Evolutionary conservation across 2,329 filamentous ascomycete species (phyloP), one percentile per base, ranked within the genome.

Genomic region (Cadophora sp.): DNA sequence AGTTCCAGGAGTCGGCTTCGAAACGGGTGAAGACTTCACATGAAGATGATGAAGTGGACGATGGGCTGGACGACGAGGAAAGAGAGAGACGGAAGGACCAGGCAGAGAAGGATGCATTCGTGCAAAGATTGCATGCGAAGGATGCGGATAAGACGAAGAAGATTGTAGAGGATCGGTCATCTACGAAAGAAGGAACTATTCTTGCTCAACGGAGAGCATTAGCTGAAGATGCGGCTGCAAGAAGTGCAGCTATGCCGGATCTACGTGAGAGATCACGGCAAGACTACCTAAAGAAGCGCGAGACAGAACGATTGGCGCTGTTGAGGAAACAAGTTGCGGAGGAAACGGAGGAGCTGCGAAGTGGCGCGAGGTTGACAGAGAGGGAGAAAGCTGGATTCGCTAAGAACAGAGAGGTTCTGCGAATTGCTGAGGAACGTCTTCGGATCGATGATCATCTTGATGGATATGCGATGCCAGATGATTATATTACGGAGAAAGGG

Each of bases 401-500:
- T 2, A 90, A 93, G 76, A 98, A 98, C 76, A 84, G 92, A 55
- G 93, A 98, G 79, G 84, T 94, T 30, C 80, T 97, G 50, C 85
- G 90, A 43, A 83, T 97, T 50, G 93, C 93, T 0, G 92, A 97
- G 79, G 93, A 96, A 77, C 86, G 95, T 24, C 82, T 95, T 64
- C 87, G 87, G 51, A 97, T 99, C 70, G 94, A 98, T 76, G 95
- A 98, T 73, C 89, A 97, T 78, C 87, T 90, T 22, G 94, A 97
- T 81, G 95, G 95, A 1, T 99, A 98, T 80, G 86, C 90, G 71
- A 90, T 99, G 82, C 96, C 95, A 0, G 94, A 97, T 71, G 94
- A 97, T 77, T 97, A 97, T 76, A 95, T 97, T 69, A 97, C 92
- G 0, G 94, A 96, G 77, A 94, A 95, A 79, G 94, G 93, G 24